Conservation (phyloP, 805 yeast species). For the Clavispora vitiphila region DNA sequence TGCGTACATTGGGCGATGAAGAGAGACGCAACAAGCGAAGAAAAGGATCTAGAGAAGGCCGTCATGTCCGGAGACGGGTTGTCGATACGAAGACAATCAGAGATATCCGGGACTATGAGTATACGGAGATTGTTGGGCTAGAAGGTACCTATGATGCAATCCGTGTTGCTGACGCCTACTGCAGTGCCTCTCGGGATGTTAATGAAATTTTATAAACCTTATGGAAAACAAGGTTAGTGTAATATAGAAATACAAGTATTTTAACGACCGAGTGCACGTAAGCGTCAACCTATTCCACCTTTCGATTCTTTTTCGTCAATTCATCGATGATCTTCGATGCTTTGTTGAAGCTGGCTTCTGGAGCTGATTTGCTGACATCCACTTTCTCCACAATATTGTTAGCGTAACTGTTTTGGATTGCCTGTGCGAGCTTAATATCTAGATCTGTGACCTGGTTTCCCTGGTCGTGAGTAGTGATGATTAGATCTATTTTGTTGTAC, state of each 20-base stretch:
- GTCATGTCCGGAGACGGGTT: slow-evolving; percentile 21
- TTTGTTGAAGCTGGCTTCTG: slow-evolving; percentile 4
- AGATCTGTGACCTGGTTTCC: slow-evolving; percentile 44
- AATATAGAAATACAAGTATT: not conserved
- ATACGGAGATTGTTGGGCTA: slow-evolving; percentile 68
- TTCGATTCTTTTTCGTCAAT: slow-evolving; percentile 8
- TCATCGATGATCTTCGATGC: slow-evolving; percentile 12
- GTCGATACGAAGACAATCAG: slow-evolving; percentile 58
- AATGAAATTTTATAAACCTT: slow-evolving; percentile 8
- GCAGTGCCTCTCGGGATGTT: slow-evolving; percentile 33
- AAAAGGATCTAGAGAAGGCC: not conserved
- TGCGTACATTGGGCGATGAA: slow-evolving; percentile 53
- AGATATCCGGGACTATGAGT: slow-evolving; percentile 64
- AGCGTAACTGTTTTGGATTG: slow-evolving; percentile 17
- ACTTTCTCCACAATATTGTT: slow-evolving; percentile 4
- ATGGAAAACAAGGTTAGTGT: not conserved
- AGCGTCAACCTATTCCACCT: too few species aligned
- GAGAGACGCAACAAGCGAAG: slow-evolving; percentile 12
- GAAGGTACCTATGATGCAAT: slow-evolving; percentile 95
- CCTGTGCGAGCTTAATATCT: slow-evolving; percentile 54
- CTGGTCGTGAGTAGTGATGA: slow-evolving; percentile 63
- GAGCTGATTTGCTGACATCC: not conserved
- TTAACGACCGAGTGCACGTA: too few species aligned
- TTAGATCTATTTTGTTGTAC: slow-evolving; percentile 52
- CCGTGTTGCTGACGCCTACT: slow-evolving; percentile 79